A percentile compares a stretch with the other conserved stretches of the same genome.
phyloP scores from a whole-genome alignment of 306 rosid genomes.

The Sechiopsis laciniata region DNA sequence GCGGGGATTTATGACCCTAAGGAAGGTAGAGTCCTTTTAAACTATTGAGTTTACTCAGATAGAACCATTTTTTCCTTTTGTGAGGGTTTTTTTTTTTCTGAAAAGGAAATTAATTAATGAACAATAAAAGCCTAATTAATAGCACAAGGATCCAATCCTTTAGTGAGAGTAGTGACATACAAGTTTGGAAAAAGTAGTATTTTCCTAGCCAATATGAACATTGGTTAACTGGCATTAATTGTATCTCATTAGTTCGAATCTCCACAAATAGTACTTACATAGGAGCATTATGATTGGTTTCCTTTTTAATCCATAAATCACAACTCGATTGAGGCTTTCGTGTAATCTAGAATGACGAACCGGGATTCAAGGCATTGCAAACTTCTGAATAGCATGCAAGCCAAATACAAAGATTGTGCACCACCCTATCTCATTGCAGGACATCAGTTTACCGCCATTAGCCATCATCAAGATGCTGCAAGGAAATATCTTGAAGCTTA shows the following conservation, averaged over 20 bases:
- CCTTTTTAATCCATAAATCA: not conserved
- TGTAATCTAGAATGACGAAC: slow-evolving; percentile 55
- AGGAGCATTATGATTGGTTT: not conserved
- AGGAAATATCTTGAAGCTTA: slow-evolving; percentile 88
- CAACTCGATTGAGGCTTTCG: slow-evolving; percentile 10
- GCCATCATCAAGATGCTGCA: slow-evolving; percentile 88
- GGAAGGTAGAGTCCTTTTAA: not conserved
- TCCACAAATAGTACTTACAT: not conserved
- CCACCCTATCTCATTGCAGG: slow-evolving; percentile 73
- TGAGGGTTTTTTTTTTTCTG: too few species aligned
- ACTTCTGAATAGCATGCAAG: slow-evolving; percentile 54
- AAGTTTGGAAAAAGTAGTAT: not conserved
- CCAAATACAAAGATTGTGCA: slow-evolving; percentile 57
- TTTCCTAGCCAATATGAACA: not conserved
- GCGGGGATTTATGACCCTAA: not conserved
- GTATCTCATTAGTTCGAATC: too few species aligned
- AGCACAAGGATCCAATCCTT: not conserved
- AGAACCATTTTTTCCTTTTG: not conserved
- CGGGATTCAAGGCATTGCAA: slow-evolving; percentile 69
- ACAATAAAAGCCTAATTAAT: too few species aligned
- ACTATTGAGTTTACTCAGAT: not conserved
- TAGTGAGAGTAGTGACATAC: not conserved
- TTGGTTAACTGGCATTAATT: too few species aligned
- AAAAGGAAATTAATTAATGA: too few species aligned
- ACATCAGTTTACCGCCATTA: slow-evolving; percentile 58